These are phyloP conservation scores for Avena atlantica DNA, from an alignment of 176 grass and related monocot species.

Conservation along the genomic window DNA sequence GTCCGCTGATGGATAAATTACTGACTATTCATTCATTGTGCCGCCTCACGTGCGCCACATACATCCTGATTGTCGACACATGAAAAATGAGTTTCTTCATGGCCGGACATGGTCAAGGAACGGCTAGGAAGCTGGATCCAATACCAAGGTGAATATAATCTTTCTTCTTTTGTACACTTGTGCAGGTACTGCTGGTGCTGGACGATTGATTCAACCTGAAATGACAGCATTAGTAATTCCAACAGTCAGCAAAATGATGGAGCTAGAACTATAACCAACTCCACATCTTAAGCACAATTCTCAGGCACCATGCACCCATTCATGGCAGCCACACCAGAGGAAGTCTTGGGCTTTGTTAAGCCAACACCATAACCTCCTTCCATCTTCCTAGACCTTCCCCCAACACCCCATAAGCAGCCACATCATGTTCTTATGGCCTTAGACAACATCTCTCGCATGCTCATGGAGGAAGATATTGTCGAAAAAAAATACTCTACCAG, in stretches of 20 bases:
- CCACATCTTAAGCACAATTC: not conserved
- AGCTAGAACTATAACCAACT: not conserved
- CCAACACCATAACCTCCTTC: not conserved
- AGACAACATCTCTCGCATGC: conserved; percentile 14
- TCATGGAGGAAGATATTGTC: conserved; percentile 42
- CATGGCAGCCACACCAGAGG: not conserved
- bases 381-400: not conserved
- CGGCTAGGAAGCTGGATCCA: not conserved
- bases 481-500: conserved; percentile 20
- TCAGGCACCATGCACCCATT: not conserved
- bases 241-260: not conserved
- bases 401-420: not conserved
- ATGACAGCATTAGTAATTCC: not conserved
- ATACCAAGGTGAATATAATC: not conserved
- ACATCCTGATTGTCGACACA: not conserved
- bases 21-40: too few species aligned
- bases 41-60: too few species aligned
- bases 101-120: not conserved
- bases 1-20: too few species aligned
- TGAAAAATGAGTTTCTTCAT: not conserved
- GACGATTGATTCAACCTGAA: not conserved
- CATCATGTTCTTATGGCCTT: not conserved
- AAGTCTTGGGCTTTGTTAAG: not conserved
- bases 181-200: not conserved
- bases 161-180: conserved; percentile 15